Evolutionary conservation across 192 early-diverging fungal species (phyloP).

Genomic region (Coemansia sp.): DNA sequence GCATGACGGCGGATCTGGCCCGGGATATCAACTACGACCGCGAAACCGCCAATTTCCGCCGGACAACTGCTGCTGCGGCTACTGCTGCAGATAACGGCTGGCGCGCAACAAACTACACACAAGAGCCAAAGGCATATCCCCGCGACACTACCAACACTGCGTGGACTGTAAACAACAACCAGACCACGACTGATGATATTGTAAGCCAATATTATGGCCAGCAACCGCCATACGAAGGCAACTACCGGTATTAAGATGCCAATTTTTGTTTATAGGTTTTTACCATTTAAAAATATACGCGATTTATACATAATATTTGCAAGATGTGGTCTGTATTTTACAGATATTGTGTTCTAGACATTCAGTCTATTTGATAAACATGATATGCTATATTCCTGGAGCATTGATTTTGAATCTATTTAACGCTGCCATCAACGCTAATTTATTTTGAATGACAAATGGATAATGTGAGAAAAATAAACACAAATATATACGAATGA

Average conservation of each 20-base stretch:
- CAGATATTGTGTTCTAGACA: no score
- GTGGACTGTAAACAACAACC: background rate
- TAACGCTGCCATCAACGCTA: background rate
- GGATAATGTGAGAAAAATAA: no score
- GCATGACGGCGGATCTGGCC: background rate
- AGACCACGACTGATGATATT: slow-evolving; percentile 5
- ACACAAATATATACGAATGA: no score
- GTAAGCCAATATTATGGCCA: slow-evolving; percentile 6
- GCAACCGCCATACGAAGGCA: background rate
- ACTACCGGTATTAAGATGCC: background rate
- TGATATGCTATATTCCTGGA: no score
- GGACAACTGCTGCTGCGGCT: background rate
- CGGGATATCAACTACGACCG: background rate
- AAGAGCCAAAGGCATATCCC: background rate
- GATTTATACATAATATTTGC: background rate
- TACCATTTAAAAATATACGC: background rate
- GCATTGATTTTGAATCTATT: background rate
- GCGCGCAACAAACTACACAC: background rate
- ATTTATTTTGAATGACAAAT: background rate
- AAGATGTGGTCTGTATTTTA: background rate
- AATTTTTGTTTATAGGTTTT: slow-evolving; percentile 1
- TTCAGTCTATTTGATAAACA: no score
- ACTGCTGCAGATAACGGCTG: background rate
- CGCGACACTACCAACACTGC: background rate
- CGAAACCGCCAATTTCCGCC: background rate